Conservation (phyloP, 1,284 basidiomycete genomes). For the Leccinum fallax region DNA sequence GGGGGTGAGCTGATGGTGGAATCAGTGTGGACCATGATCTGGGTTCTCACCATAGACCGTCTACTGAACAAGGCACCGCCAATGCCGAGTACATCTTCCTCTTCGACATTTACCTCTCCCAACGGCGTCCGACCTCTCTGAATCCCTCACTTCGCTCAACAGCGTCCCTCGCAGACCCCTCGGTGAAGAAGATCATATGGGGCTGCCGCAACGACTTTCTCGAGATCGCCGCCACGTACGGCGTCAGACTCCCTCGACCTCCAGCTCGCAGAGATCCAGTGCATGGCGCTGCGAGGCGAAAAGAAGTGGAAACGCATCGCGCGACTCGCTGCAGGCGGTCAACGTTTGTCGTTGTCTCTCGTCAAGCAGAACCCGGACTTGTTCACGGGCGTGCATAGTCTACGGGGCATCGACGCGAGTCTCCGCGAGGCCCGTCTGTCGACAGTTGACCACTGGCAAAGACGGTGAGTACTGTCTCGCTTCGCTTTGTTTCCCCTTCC, state of each 20-base stretch:
- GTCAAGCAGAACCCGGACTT: constrained; percentile 30
- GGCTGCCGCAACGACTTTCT: constrained; percentile 47
- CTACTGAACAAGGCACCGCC: constrained; percentile 32
- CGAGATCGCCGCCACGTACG: constrained; percentile 38
- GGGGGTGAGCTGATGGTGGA: no score
- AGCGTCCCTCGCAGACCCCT: constrained; percentile 26
- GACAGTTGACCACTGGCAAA: constrained; percentile 24
- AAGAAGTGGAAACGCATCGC: constrained; percentile 33
- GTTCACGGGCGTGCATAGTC: constrained; percentile 34
- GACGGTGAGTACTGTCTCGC: constrained; percentile 24
- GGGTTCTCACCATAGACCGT: no score
- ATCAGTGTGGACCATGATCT: no score
- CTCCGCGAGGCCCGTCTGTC: constrained; percentile 18
- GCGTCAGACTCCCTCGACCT: constrained; percentile 41
- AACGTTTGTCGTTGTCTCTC: constrained; percentile 28
- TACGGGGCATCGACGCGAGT: constrained; percentile 36
- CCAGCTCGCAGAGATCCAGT: constrained; percentile 44
- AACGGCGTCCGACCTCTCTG: constrained; percentile 9
- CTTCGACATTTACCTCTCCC: constrained; percentile 36
- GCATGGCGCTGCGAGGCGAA: constrained; percentile 35
- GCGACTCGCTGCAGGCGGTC: constrained; percentile 32
- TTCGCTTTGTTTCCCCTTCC: not conserved
- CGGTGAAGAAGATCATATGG: constrained; percentile 46
- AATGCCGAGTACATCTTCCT: constrained; percentile 42
- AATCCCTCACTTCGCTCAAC: constrained; percentile 25